Evolutionary conservation across 148 eudicot genomes (phyloP), one percentile per base, ranked within the genome.

Genomic region (Tetragonia tetragonoides): DNA sequence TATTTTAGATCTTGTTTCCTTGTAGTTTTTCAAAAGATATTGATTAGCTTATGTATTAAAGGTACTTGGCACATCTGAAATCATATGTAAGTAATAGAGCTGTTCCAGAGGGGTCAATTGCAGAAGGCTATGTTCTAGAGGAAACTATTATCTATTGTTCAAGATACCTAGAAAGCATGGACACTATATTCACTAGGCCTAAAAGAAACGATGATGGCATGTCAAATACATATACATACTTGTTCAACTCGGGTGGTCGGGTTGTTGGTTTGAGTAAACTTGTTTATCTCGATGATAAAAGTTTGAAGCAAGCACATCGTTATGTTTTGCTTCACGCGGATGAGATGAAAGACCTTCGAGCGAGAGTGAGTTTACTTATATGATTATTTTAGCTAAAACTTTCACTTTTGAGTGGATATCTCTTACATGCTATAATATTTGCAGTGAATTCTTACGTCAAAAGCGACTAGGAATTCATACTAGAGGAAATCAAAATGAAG

Each of bases 281-380:
- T 47, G 8, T 68, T 3, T 34, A 40, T 6, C 64, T 77, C 18
- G 56, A 68, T 76, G 72, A 65, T 39, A 23, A 65, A 65, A 75
- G 44, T 20, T 34, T 66, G 34, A 51, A 38, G 14, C 72, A 76
- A 62, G 59, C 75, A 61, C 72, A 73, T 40, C 47, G 70, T 18
- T 79, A 72, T 73, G 77, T 79, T 34, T 53, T 72, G 23, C 77
- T 79, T 6, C 71, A 79, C n/a, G 62, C 41, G 0, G 71, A 79
- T 34, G 54, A 47, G 17, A 51, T 79, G 21, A 24, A 53, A 54
- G 66, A 64, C n/a, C 0, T 53, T 63, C 40, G 37, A 0, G 54
- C 40, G 80, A 68, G 68, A 51, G 57, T 75, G 21, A 6, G 16
- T 2, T 38, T 0, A 66, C 20, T 49, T 17, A n/a, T 40, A 46